A percentile compares a stretch with the other conserved stretches of the same genome.
Evolutionary conservation across 164 flowering plant genomes (phyloP).

Genomic region (Saururus chinensis): DNA sequence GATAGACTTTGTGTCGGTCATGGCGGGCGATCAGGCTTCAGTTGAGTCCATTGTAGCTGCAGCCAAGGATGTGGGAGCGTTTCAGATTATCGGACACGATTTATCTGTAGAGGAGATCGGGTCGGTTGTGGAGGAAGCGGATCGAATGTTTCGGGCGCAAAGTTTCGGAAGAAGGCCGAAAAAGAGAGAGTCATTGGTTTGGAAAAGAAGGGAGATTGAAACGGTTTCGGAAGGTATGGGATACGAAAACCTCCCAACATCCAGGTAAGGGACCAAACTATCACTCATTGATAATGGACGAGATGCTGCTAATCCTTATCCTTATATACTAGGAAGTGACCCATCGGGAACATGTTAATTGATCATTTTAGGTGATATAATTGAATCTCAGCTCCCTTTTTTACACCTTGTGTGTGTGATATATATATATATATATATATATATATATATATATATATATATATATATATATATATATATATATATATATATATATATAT

Average conservation of each 20-base stretch:
- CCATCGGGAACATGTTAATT: too few relatives aligned
- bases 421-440: too few relatives aligned
- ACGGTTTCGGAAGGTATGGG: background rate
- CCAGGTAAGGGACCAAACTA: background rate
- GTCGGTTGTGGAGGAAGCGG: constrained; percentile 19
- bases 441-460: too few relatives aligned
- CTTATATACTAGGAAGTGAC: too few relatives aligned
- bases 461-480: too few relatives aligned
- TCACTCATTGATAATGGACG: background rate
- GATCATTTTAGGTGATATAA: too few relatives aligned
- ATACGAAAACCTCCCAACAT: background rate
- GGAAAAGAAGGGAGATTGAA: background rate
- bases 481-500: too few relatives aligned
- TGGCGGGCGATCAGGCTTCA: constrained; percentile 10
- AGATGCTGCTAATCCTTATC: background rate
- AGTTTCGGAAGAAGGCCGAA: constrained; percentile 1
- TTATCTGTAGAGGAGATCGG: constrained; percentile 26
- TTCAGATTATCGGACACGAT: constrained; percentile 29
- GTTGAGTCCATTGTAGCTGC: constrained; percentile 23
- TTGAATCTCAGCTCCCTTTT: too few relatives aligned
- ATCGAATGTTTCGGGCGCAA: constrained; percentile 11
- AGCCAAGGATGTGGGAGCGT: constrained; percentile 30
- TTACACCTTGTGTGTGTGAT: too few relatives aligned
- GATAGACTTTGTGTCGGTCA: constrained; percentile 6
- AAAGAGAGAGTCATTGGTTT: background rate